Conservation (phyloP, 2,329 filamentous ascomycete species). For the Hypoxylon sp. region DNA sequence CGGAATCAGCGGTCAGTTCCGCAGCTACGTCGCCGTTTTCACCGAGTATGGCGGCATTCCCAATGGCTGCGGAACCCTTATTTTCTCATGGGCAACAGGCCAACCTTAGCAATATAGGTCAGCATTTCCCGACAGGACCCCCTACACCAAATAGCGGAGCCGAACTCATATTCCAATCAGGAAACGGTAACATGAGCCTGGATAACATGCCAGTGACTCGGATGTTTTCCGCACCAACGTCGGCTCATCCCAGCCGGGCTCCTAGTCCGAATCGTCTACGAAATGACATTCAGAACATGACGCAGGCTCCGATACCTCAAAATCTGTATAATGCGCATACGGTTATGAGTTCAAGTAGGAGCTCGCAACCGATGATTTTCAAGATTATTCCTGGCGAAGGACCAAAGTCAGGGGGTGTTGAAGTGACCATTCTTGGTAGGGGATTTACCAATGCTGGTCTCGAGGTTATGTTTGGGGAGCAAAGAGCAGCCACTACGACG, state of each 20-base stretch:
- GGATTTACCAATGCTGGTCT: slow-evolving; percentile 81
- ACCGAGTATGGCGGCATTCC: slow-evolving; percentile 62
- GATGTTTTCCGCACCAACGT: slow-evolving; percentile 79
- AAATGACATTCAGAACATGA: slow-evolving; percentile 61
- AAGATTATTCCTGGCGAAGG: slow-evolving; percentile 89
- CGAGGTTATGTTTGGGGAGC: slow-evolving; percentile 85
- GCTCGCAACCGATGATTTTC: slow-evolving; percentile 75
- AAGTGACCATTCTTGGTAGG: slow-evolving; percentile 87
- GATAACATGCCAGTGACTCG: slow-evolving; percentile 75
- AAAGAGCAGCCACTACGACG: slow-evolving; percentile 77
- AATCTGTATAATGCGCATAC: slow-evolving; percentile 66
- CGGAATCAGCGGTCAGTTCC: slow-evolving; percentile 54
- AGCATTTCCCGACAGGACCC: slow-evolving; percentile 70
- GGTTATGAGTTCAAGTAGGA: slow-evolving; percentile 63
- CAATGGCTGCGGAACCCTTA: slow-evolving; percentile 56
- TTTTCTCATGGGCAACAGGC: slow-evolving; percentile 50
- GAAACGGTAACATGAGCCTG: slow-evolving; percentile 73
- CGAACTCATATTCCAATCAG: slow-evolving; percentile 69
- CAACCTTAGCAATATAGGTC: slow-evolving; percentile 48
- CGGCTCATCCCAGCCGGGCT: slow-evolving; percentile 82
- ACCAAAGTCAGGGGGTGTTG: slow-evolving; percentile 85
- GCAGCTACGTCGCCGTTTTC: slow-evolving; percentile 69
- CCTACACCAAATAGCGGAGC: slow-evolving; percentile 73
- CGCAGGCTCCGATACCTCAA: slow-evolving; percentile 60
- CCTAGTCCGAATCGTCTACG: slow-evolving; percentile 75